Percentiles rank a stretch among this genome's conserved stretches.
phyloP scores from a whole-genome alignment of 345 rosid species.

The Arabidopsis thaliana region TAIR10.1 NC_003076.8:8139001-8139500 shows the following conservation, averaged over 20 bases:
- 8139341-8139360: slow-evolving; percentile 94
- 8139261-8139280: not conserved
- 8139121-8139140: not conserved
- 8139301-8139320: not conserved
- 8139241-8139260: no score
- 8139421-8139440: slow-evolving; percentile 58
- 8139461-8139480: slow-evolving; percentile 77
- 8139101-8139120: not conserved
- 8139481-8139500: slow-evolving; percentile 85
- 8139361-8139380: slow-evolving; percentile 81
- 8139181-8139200: no score
- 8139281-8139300: not conserved
- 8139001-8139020: slow-evolving; percentile 1
- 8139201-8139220: no score
- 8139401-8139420: slow-evolving; percentile 41
- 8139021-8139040: slow-evolving; percentile 22
- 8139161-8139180: not conserved
- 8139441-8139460: slow-evolving; percentile 78
- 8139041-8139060: slow-evolving; percentile 35
- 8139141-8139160: not conserved
- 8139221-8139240: no score
- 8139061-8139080: not conserved
- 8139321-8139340: slow-evolving; percentile 46
- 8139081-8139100: slow-evolving; percentile 22
- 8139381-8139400: slow-evolving; percentile 51